Base-by-base conservation (phyloP, 2,329 filamentous ascomycete genomes). In the Talaromyces sp. region DNA sequence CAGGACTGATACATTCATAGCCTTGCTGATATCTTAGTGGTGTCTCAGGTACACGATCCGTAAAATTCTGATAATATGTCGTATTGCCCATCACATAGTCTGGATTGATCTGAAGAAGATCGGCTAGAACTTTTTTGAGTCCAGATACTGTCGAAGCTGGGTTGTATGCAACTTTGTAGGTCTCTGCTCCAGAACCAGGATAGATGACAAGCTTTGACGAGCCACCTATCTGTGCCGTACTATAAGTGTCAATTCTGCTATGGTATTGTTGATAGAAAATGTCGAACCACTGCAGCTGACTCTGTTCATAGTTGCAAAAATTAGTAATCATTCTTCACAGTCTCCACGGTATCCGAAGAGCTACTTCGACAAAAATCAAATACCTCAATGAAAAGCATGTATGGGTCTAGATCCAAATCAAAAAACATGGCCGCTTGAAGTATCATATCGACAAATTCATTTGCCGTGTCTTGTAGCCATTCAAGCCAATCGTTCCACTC, bases 401-500 rank as follows among this genome's bases (percentile, higher is more conserved):
- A 61, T 4, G 57, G 35, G 3, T 17, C n/a, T 1, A 61, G 22
- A 22, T 61, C 39, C 5, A 45, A 22, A 15, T 22, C 39, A n/a
- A 15, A 19, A 31, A 45, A 61, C 22, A 61, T 22, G 11, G 25
- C 9, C 6, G 57, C 39, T 22, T 61, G 57, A 5, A 61, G 39
- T 5, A 61, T 47, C 39, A 61, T 61, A 35, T 61, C 57, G 5
- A 19, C 57, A 25, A 61, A 61, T 35, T 61, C 57, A 31, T 61
- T 61, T 11, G 57, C 57, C 15, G 57, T 61, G n/a, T 61, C 57
- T 47, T 41, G 39, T 15, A 25, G 17, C 57, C 57, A 61, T n/a
- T 13, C 11, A 11, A 61, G 25, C 17, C 31, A 61, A 22, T 61
- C 57, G 39, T 61, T 61, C 17, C 41, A 61, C 11, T 61, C 57